Evolutionary conservation across 805 yeast genomes (phyloP), one percentile per base, ranked within the genome.

Genomic region (Wickerhamomyces sydowiorum): DNA sequence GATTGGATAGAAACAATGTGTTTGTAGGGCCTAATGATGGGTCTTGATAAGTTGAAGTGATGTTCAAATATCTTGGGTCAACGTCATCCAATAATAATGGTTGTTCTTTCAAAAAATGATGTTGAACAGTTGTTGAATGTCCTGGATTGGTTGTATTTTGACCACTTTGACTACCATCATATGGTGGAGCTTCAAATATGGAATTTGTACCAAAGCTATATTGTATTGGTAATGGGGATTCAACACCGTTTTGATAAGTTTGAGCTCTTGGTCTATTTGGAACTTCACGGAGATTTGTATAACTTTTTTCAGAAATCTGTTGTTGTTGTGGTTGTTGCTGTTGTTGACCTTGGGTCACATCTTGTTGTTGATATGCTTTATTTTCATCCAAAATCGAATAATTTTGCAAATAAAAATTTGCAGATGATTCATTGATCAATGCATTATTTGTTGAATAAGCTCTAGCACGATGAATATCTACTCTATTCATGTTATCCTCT

Each of bases 1-100:
- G 72, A 56, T 90, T 88, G 36, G 89, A 86, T 41, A 93, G 69
- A 49, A 90, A 72, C 36, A 91, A 69, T 12, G 87, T 80, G 50
- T 83, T 78, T 1, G 96, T 80, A 15, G 95, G 95, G 15, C 85
- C 80, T 50, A 87, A 58, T 36, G 78, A 67, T 4, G 86, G 72
- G 54, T 83, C 87, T 41, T 81, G 83, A 51, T 79, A 78, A 33
- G 85, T 78, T 2, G 90, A 79, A n/a, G 83, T 81, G 65, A 83
- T 70, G 33, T 76, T 70, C 32, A 82, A 65, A 29, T 73, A 67
- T 23, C 74, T 63, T 43, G 82, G 78, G 48, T 82, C 82, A 33
- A 78, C 64, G 45, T 81, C 80, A 55, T 85, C 90, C 43, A 36
- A 70, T 61, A 58, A 60, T 42, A 65, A 52, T 29, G 60, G 63